Base-by-base conservation (phyloP, 768 basidiomycete species). In the Boletus vinaceobasis region DNA sequence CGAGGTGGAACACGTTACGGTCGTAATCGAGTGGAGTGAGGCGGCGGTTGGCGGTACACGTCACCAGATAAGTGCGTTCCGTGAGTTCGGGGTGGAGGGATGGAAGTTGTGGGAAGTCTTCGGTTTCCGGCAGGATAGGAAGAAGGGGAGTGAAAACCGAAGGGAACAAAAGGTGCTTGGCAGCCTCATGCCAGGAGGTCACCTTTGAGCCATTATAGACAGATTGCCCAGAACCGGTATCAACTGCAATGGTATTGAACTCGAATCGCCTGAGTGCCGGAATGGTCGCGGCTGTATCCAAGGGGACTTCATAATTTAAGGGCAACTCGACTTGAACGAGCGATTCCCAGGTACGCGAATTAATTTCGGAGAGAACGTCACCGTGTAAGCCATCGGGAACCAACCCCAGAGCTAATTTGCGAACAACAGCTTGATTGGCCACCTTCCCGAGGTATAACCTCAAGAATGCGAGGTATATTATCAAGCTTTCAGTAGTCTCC, bases 1-100 rank as follows among this genome's bases (percentile, higher is more conserved):
- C 97, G 61, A 99, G 81, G 74, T 99, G 97, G 79, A 98, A 98
- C 32, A 99, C 94, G 73, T 99, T 98, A 62, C 97, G 91, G 72
- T 98, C 90, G 74, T 99, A 99, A 58, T 96, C 93, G 61, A 84
- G 72, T 32, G 97, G 97, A 1, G 97, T 98, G 45, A 99, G 83
- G 32, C 97, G 90, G 42, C 87, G 85, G 75, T 98, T 98, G 71
- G 97, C 94, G 7, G 86, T 84, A 71, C 93, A 95, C 9, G 91
- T 96, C 53, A 98, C 86, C 51, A 98, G 84, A 81, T 82, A 98
- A 23, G 94, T 98, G 65, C 87, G 86, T 55, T 98, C 96, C 3
- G 87, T 75, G 23, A 89, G 68, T 63, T 97, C 93, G 13, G 97
- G 97, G 39, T 88, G 91, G 32, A 96, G 75, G 5, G 85, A 76